Conservation (phyloP, 2,329 filamentous ascomycete species). For the Talaromyces sp. region DNA sequence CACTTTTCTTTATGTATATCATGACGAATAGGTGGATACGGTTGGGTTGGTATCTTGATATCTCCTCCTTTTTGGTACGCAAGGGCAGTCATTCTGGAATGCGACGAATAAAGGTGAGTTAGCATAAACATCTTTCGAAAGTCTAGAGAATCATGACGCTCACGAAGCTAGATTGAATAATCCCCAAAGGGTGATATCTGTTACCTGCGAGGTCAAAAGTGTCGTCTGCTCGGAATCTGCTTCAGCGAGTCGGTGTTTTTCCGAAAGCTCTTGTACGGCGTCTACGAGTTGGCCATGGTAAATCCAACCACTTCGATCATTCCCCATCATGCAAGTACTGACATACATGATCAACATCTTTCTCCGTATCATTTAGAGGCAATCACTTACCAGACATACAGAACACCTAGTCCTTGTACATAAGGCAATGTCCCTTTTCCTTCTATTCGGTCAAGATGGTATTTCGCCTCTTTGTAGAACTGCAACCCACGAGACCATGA, state of each 20-base stretch:
- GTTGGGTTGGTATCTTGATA: constrained; percentile 20
- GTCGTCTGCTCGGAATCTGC: constrained; percentile 21
- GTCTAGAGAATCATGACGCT: not conserved
- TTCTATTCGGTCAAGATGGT: constrained; percentile 32
- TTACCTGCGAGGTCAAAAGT: constrained; percentile 10
- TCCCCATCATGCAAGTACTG: constrained; percentile 36
- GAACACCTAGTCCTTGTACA: constrained; percentile 34
- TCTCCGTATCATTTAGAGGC: no score
- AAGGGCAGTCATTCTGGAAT: constrained; percentile 26
- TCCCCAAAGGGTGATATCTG: constrained; percentile 27
- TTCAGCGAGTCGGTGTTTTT: constrained; percentile 11
- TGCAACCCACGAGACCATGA: constrained; percentile 28
- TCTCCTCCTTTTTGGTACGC: constrained; percentile 20
- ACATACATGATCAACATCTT: no score
- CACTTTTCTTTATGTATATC: constrained; percentile 22
- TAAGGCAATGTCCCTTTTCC: constrained; percentile 33
- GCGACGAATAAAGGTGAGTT: not conserved
- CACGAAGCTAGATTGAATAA: constrained; percentile 32
- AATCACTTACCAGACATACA: constrained; percentile 32
- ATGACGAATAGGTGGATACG: constrained; percentile 4
- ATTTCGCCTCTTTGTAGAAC: constrained; percentile 40
- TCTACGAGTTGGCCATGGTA: constrained; percentile 31
- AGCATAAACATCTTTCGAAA: not conserved
- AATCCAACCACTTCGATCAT: constrained; percentile 35
- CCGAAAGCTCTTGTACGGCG: constrained; percentile 26